These are phyloP conservation scores for Aspergillus steynii DNA, from an alignment of 495 filamentous ascomycete species.

Conservation along the genomic window DNA sequence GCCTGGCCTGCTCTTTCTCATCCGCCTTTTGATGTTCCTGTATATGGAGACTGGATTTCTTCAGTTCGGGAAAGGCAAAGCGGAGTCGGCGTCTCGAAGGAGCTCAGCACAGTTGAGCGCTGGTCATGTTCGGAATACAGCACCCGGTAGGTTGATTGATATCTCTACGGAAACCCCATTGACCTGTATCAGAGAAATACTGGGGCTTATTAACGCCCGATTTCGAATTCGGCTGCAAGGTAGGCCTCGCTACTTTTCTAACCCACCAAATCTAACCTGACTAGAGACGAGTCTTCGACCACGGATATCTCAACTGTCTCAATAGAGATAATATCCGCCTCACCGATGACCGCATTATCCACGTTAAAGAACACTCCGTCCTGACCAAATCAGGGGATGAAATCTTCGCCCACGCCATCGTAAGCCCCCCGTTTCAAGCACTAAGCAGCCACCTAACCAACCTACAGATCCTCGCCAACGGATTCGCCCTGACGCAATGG, in stretches of 20 bases:
- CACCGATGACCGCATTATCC: constrained; percentile 14
- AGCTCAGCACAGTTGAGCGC: constrained; percentile 10
- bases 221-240: constrained; percentile 21
- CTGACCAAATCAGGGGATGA: constrained; percentile 8
- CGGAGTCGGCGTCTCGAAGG: constrained; percentile 1
- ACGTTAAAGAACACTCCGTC: constrained; percentile 8
- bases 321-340: constrained; percentile 15
- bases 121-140: constrained; percentile 8
- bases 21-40: constrained; percentile 15
- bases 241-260: not conserved
- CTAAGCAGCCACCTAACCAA: not conserved
- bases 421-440: not conserved
- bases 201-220: constrained; percentile 15
- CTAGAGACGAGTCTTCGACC: constrained; percentile 22
- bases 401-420: constrained; percentile 15
- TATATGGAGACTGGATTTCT: constrained; percentile 19
- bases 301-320: constrained; percentile 23
- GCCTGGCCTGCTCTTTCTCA: constrained; percentile 13
- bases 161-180: too few species aligned
- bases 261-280: not conserved
- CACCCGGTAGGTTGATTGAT: constrained; percentile 7
- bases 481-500: constrained; percentile 16
- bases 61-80: constrained; percentile 14
- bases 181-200: constrained; percentile 8
- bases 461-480: constrained; percentile 15